Evolutionary conservation across 2,329 filamentous ascomycete genomes (phyloP).

Genomic region (Didymella lethalis): DNA sequence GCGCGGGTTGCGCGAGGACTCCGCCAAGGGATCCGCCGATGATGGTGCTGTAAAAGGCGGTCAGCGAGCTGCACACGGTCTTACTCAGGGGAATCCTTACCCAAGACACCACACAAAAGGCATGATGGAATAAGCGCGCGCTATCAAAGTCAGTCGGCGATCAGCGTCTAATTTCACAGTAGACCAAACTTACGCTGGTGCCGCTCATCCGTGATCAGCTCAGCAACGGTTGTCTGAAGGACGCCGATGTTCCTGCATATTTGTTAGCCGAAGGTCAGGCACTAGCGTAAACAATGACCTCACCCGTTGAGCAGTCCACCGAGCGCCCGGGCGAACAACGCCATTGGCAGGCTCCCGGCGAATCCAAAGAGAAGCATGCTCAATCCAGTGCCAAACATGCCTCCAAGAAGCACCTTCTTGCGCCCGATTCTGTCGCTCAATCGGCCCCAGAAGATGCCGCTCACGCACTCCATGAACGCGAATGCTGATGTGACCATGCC

Average conservation of each 20-base stretch:
- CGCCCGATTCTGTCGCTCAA: conserved; percentile 91
- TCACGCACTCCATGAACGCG: conserved; percentile 93
- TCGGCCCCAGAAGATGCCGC: conserved; percentile 90
- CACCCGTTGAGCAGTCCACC: conserved; percentile 94
- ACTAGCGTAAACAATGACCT: conserved; percentile 49
- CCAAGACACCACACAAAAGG: conserved; percentile 98
- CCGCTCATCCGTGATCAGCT: conserved; percentile 90
- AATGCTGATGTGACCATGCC: conserved; percentile 97
- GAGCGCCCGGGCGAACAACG: conserved; percentile 84
- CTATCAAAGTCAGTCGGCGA: conserved; percentile 55
- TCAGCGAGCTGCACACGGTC: conserved; percentile 30
- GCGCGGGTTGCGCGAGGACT: conserved; percentile 83
- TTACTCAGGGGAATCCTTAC: conserved; percentile 54
- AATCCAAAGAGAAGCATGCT: conserved; percentile 96
- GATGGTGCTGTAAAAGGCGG: conserved; percentile 71
- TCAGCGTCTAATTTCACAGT: conserved; percentile 16
- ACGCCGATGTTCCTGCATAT: conserved; percentile 84
- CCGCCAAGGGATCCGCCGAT: conserved; percentile 92
- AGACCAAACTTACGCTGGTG: conserved; percentile 75
- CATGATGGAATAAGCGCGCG: conserved; percentile 96
- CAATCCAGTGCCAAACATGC: conserved; percentile 87
- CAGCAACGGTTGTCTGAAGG: conserved; percentile 91
- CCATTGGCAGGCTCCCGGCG: conserved; percentile 79
- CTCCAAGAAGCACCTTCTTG: conserved; percentile 89
- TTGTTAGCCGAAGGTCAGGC: conserved; percentile 41